Base-by-base conservation (phyloP, 2,329 filamentous ascomycete genomes). In the Beauveria sp. region DNA sequence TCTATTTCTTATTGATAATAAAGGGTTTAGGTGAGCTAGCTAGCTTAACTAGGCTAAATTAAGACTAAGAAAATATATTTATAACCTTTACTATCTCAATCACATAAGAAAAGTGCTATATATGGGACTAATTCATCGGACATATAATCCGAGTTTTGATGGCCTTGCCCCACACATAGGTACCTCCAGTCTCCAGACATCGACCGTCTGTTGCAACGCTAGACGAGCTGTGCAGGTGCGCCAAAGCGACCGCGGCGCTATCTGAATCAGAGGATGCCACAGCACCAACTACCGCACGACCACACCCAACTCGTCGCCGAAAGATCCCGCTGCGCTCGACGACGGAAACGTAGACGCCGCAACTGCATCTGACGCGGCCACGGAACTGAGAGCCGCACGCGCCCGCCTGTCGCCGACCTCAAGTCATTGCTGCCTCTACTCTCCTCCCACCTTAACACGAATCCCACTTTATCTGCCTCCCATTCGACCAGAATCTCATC, bases 401-500 rank as follows among this genome's bases (percentile, higher is more conserved):
- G 24, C 20, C 45, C 50, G 12, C 24, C 46, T n/a, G 22, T 22
- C 5, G 24, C 56, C 20, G 28, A 51, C 18, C 20, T 34, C 16
- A 28, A 26, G 38, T n/a, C 50, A 30, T 18, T 43, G 18, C 30
- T 45, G 1, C 7, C 42, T 43, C 65, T 63, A 60, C 64, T 63
- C 54, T 68, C 63, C 63, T 66, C 63, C 56, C 67, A 62, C 63
- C 68, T 65, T 61, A 66, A 66, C 47, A 65, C 70, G 63, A 66
- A 69, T 65, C 68, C 71, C 62, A 68, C 67, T 47, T 68, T 68
- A 50, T 61, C 72, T 46, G 69, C 70, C 20, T 63, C 70, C 53
- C 73, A 72, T 49, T 73, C 74, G 47, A 75, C 77, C 26, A 75
- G 77, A 64, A 75, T 72, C 28, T 78, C 77, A 38, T 79, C 78